These are phyloP conservation scores for Cryptosporidium felis DNA, from an alignment of 169 alveolate genomes.

Conservation along the genomic window DNA sequence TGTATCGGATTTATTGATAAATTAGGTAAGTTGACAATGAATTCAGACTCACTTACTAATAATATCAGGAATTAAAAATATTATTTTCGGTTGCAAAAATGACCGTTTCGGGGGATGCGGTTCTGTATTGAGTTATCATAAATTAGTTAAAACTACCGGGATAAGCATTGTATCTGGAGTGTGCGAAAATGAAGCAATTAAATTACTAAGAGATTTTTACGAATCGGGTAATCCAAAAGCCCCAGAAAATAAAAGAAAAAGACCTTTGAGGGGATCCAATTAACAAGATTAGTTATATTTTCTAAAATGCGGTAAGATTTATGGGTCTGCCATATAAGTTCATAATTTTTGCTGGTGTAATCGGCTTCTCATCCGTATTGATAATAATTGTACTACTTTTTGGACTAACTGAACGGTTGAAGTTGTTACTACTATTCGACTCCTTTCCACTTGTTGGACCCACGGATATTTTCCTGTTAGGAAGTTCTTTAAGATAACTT, in stretches of 20 bases:
- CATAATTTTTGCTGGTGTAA: constrained; percentile 36
- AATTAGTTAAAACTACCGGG: neutral
- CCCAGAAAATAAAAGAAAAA: constrained; percentile 54
- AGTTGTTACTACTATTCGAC: neutral
- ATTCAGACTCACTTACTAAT: too few relatives aligned
- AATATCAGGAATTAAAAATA: constrained; percentile 12
- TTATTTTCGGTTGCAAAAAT: constrained; percentile 50
- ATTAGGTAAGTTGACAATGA: constrained; percentile 10
- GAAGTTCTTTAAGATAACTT: neutral
- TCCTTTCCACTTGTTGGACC: neutral
- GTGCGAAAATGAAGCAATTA: constrained; percentile 29
- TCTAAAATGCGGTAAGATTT: constrained; percentile 54
- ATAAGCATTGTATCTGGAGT: constrained; percentile 12
- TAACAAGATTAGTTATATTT: neutral
- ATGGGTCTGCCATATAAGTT: constrained; percentile 41
- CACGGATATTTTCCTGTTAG: neutral
- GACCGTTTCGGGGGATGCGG: constrained; percentile 70
- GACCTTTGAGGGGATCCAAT: constrained; percentile 1
- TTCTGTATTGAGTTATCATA: constrained; percentile 17
- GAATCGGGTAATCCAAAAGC: constrained; percentile 69
- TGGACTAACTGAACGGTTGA: constrained; percentile 11
- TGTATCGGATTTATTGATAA: constrained; percentile 61
- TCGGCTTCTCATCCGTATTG: constrained; percentile 55
- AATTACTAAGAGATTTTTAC: constrained; percentile 36
- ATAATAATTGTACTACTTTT: constrained; percentile 4